Base-by-base conservation (phyloP, 345 rosid species). In the Microthlaspi erraticum region DNA sequence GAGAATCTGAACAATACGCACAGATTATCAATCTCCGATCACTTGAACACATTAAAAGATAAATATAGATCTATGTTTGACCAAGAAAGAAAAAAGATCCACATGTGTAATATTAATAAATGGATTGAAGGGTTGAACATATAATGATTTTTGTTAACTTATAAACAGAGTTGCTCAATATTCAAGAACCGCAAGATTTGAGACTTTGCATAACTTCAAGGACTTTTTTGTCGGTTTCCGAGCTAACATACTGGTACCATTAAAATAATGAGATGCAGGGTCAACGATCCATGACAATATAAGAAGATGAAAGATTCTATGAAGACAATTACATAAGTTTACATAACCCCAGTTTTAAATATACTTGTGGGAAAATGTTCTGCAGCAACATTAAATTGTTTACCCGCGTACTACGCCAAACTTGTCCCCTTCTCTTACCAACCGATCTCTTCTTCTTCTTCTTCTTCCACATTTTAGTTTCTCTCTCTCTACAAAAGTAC, bases 401-500 rank as follows among this genome's bases (percentile, higher is more conserved):
- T 46, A 39, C 57, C 65, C 73, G 73, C 50, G 42, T 41, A 49
- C 73, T 60, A 74, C 73, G 78, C 61, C 68, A 67, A 60, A 67
- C 78, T 68, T 68, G 79, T 75, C 79, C 54, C 74, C 64, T 45
- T 14, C 57, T 52, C 37, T 8, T 68, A 43, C 57, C 7, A 43
- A 39, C 26, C 29, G 29, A 23, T 23, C 29, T 26, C 41, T 31
- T 59, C 64, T 59, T 51, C 52, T 46, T 49, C 51, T 69, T 49
- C 45, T n/a, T 53, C 62, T 58, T 11, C 37, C 18, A 46, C 60
- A 33, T 18, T 49, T 49, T 18, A 37, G 19, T 45, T 60, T 10
- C 36, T 45, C 31, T 63, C 37, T 29, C 31, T 19, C 20, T 18
- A 31, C 8, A 52, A 19, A 44, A 13, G 81, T 18, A 31, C 8